Base-by-base conservation (phyloP, 2,329 filamentous ascomycete species). In the Fusarium redolens region DNA sequence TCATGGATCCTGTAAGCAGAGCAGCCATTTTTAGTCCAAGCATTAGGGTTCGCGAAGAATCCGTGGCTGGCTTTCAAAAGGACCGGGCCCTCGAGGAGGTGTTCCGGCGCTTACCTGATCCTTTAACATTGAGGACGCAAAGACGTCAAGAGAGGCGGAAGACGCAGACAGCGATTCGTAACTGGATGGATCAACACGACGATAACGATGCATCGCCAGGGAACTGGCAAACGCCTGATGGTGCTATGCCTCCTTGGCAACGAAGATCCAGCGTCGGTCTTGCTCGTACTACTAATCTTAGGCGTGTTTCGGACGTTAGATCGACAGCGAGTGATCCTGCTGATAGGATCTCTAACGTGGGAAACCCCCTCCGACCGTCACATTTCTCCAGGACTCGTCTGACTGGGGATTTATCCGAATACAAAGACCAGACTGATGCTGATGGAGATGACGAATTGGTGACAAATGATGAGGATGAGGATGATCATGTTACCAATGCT, bases 371-470 rank as follows among this genome's bases (percentile, higher is more conserved):
- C 35, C 64, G 76, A 44, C 75, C 74, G 13, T 58, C 69, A 13
- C 64, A 56, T 37, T 76, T 73, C 79, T 85, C 64, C 80, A 87
- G 65, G 71, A 85, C 44, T 83, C 86, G 81, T 18, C 44, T 78
- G n/a, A 64, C 75, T 7, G 69, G 74, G 35, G 70, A 81, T 44
- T 68, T 75, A 28, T 72, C 84, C 80, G 77, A 84, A 30, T 83
- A 86, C 56, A 87, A 87, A 72, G 87, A 89, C 48, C 91, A 95
- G 65, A 95, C 93, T 0, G 94, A 96, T 77, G 93, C 92, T 11
- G 94, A 97, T 78, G 94, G 94, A 1, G 95, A 98, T 77, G 95
- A 97, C 76, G 95, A 98, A 80, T 85, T 95, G n/a, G 88, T 93
- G 17, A 95, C 93, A 7, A 93, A 95, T 62, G 93, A 94, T 62